Conservation (phyloP, 2,329 filamentous ascomycete genomes). For the Nemania sp. region DNA sequence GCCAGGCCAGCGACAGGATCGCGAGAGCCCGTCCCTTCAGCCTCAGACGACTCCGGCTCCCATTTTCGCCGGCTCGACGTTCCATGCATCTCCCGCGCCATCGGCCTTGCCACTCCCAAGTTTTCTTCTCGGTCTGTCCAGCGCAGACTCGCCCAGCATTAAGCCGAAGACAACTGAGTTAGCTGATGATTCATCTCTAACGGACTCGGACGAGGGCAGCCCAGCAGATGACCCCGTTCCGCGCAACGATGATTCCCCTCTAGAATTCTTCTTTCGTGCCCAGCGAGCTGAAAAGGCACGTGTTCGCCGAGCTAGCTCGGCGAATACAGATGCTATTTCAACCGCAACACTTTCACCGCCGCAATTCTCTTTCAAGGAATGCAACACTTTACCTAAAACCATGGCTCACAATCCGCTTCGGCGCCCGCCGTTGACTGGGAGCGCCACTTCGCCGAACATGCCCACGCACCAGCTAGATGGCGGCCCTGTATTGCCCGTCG, state of each 20-base stretch:
- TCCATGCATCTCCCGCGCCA: slow-evolving; percentile 91
- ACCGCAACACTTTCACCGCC: slow-evolving; percentile 59
- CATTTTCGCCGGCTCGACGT: slow-evolving; percentile 89
- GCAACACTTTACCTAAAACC: slow-evolving; percentile 40
- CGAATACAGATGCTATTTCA: slow-evolving; percentile 46
- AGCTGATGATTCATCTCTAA: slow-evolving; percentile 54
- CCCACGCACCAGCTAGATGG: slow-evolving; percentile 73
- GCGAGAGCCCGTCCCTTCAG: slow-evolving; percentile 52
- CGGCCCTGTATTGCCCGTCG: slow-evolving; percentile 58
- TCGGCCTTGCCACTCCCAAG: slow-evolving; percentile 89
- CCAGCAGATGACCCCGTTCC: slow-evolving; percentile 44
- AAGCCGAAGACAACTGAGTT: slow-evolving; percentile 47
- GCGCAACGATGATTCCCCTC: slow-evolving; percentile 66
- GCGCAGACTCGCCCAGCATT: slow-evolving; percentile 64
- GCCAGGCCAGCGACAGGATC: slow-evolving; percentile 48
- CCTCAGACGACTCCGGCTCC: slow-evolving; percentile 54
- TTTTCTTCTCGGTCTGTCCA: slow-evolving; percentile 75
- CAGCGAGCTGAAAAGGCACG: slow-evolving; percentile 77
- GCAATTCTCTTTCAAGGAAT: slow-evolving; percentile 44
- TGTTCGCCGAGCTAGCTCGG: slow-evolving; percentile 57
- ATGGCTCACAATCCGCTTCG: slow-evolving; percentile 41
- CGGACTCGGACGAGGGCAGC: slow-evolving; percentile 56
- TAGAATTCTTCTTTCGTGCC: slow-evolving; percentile 89
- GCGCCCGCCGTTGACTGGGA: slow-evolving; percentile 44
- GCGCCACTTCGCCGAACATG: slow-evolving; percentile 57